Conservation (phyloP, 1,139 yeast species). For the Lodderomyces orthopsilosis region DNA sequence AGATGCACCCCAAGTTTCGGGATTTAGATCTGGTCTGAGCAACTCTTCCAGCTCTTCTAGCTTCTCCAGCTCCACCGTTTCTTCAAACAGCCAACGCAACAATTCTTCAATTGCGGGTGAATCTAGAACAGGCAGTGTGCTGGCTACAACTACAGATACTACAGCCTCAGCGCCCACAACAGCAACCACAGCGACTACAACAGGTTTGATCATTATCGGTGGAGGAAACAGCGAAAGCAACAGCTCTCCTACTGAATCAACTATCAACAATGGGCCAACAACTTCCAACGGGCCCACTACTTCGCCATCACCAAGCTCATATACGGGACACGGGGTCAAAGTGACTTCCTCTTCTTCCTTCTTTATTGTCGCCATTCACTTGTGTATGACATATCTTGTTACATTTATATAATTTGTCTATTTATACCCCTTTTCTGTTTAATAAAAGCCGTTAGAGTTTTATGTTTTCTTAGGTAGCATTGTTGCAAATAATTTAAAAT, state of each 20-base stretch:
- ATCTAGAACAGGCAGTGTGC: not conserved
- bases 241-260: not conserved
- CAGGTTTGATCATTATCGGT: not conserved
- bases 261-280: not conserved
- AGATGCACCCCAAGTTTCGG: constrained; percentile 15
- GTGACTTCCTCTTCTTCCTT: not conserved
- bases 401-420: not conserved
- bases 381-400: not conserved
- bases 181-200: not conserved
- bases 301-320: not conserved
- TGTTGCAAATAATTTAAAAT: not conserved
- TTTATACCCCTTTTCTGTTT: not conserved
- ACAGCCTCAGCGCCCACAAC: not conserved
- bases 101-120: not conserved
- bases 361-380: not conserved
- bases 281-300: not conserved
- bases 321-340: not conserved
- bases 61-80: not conserved
- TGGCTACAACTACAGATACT: not conserved
- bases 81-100: not conserved
- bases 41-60: not conserved
- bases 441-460: not conserved
- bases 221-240: not conserved
- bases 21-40: not conserved
- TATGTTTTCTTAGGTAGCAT: not conserved